Base-by-base conservation (phyloP, 1,284 basidiomycete species). In the Leccinum pallidistipes region DNA sequence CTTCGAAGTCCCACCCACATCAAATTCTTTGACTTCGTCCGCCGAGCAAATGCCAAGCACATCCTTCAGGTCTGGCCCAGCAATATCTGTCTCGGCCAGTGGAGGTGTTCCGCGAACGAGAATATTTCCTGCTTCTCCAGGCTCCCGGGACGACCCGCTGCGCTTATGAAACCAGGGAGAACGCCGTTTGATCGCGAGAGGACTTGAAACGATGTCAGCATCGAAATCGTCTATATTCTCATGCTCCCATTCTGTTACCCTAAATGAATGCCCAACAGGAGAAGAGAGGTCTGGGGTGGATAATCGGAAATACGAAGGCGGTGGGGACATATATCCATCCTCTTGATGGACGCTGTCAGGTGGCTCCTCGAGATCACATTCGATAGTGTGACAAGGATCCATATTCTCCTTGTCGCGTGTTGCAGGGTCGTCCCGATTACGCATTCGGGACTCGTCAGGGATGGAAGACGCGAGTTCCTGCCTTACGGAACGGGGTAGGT, bases 301-400 rank as follows among this genome's bases (percentile, higher is more conserved):
- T 66, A 73, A 73, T 62, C 80, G 76, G 62, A 78, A 78, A 67
- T 80, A 75, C 55, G 84, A 85, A 60, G 82, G 77, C 14, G 83
- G 78, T 18, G 88, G 89, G 18, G 90, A 90, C 61, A 87, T 78
- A 73, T 92, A 92, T 40, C 90, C 90, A 66, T 90, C 89, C 70
- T 92, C 90, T 74, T 91, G 90, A 68, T 80, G 78, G 38, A 90
- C 59, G 47, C 59, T 40, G 50, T 66, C 68, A 11, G 63, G 64
- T 57, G 60, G 62, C 8, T 74, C 71, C 9, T 70, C 71, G 1
- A 73, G 57, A 57, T 67, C 45, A 29, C 70, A 66, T 21, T 74
- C 75, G 36, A 71, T 60, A 56, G 77, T 74, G 59, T 69, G 66
- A 52, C 72, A 72, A 54, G 70, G 71, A 32, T 77, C 73, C 27